Base-by-base conservation (phyloP, 768 basidiomycete genomes). In the Lactarius hengduanensis region DNA sequence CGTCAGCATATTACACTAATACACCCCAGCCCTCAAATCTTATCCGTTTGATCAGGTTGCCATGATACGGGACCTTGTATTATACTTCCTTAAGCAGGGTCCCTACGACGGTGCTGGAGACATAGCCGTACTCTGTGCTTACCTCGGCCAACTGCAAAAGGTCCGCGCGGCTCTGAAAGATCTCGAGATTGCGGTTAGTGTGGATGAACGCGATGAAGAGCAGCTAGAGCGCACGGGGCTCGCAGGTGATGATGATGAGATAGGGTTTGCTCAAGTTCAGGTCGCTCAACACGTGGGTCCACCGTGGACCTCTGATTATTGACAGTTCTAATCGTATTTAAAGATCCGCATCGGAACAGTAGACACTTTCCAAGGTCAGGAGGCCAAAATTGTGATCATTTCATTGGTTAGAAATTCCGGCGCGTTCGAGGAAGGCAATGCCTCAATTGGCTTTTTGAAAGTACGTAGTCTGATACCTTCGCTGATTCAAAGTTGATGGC, bases 301-400 rank as follows among this genome's bases (percentile, higher is more conserved):
- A 22, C 16, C 20, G 36, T 61, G 11, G 20, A 56, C 4, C 32
- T 45, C 4, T 16, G 7, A 50, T 7, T 4, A 11, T 11, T 45
- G 30, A 16, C 9, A 1, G 38, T 56, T 57, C 54, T 32, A 16
- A 61, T 16, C 18, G 59, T 3, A 0, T 40, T 40, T 47, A 20
- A 61, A 90, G 89, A 83, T 91, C 50, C 81, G 83, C 9, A 77
- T 92, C 6, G 83, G 91, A 6, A 92, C 90, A 0, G 83, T 92
- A 1, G 90, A 93, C 68, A 91, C 87, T 59, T 92, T 85, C 72
- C 91, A 92, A 74, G 91, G 90, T 2, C 85, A 88, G 65, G 89
- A 90, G 76, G 86, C 83, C 1, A 83, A 80, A 78, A 82, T 92
- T 61, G 83, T 92, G 38, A 89, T 92, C 32, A 78, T 92, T 10